These are phyloP conservation scores for Cordia subcordata DNA, from an alignment of 257 asterid species.

Conservation along the genomic window DNA sequence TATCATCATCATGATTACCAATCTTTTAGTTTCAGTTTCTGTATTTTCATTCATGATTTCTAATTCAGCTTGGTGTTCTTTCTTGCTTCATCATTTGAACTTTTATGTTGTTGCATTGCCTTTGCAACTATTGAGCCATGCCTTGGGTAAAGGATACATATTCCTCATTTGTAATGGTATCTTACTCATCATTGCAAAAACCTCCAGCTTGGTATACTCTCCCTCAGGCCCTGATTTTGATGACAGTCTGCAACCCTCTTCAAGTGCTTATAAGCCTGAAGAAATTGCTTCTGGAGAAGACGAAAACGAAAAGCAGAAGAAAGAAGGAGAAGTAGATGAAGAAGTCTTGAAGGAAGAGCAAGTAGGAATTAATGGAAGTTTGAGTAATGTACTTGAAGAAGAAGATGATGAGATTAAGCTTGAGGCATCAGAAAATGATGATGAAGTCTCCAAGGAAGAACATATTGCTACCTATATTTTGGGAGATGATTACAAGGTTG, in stretches of 20 bases:
- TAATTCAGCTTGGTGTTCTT: slow-evolving; percentile 17
- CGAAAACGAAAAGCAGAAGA: neutral
- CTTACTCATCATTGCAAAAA: slow-evolving; percentile 37
- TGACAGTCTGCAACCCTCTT: neutral
- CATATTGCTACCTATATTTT: neutral
- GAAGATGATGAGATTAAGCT: neutral
- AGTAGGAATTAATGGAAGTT: neutral
- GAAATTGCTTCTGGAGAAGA: neutral
- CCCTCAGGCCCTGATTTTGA: slow-evolving; percentile 19
- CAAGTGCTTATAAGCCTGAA: neutral
- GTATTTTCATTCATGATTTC: slow-evolving; percentile 38
- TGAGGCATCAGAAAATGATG: neutral
- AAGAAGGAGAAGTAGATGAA: neutral
- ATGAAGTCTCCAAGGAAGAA: neutral
- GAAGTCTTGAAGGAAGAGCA: neutral
- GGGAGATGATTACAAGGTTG: neutral
- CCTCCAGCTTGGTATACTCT: slow-evolving; percentile 25
- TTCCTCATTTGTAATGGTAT: slow-evolving; percentile 64
- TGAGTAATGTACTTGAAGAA: neutral
- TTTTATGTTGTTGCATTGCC: slow-evolving; percentile 19
- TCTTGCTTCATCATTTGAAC: slow-evolving; percentile 21
- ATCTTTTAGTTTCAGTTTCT: slow-evolving; percentile 37
- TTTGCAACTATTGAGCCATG: slow-evolving; percentile 18
- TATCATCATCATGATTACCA: no score
- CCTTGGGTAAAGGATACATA: slow-evolving; percentile 44